Evolutionary conservation across 2,329 filamentous ascomycete genomes (phyloP).

Genomic region (Claviceps sp.): DNA sequence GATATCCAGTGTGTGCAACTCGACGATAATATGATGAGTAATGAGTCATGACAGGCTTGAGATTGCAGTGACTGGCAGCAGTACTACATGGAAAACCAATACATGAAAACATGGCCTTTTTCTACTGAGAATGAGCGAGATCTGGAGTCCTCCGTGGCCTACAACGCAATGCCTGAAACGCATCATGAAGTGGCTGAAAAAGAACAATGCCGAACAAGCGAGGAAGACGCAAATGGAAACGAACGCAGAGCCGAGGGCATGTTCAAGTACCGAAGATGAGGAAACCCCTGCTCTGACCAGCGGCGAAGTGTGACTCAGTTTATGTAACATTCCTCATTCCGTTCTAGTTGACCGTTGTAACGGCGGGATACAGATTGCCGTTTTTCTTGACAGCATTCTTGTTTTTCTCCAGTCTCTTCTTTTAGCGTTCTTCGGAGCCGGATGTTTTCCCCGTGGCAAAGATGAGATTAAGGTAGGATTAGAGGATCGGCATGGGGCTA

Average conservation of each 20-base stretch:
- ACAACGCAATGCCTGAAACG: too few relatives aligned
- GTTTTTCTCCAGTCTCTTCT: background rate
- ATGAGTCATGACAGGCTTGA: too few relatives aligned
- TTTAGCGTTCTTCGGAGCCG: background rate
- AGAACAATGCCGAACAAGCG: background rate
- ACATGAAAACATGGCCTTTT: too few relatives aligned
- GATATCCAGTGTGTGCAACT: too few relatives aligned
- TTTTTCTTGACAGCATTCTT: background rate
- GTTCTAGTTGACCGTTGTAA: background rate
- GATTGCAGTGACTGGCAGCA: too few relatives aligned
- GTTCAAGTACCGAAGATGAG: background rate
- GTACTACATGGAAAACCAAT: too few relatives aligned
- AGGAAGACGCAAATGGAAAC: background rate
- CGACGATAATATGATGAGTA: too few relatives aligned
- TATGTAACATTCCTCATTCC: background rate
- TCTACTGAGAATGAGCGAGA: too few relatives aligned
- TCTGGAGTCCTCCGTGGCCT: too few relatives aligned
- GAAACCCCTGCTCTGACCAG: background rate
- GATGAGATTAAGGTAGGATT: background rate
- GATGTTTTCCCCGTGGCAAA: background rate
- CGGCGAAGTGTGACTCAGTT: background rate
- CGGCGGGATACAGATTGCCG: background rate
- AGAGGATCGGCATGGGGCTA: background rate
- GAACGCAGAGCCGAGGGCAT: background rate
- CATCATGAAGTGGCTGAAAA: too few relatives aligned